phyloP scores from a whole-genome alignment of 2,329 filamentous ascomycete genomes.

The Periconia sp. region DNA sequence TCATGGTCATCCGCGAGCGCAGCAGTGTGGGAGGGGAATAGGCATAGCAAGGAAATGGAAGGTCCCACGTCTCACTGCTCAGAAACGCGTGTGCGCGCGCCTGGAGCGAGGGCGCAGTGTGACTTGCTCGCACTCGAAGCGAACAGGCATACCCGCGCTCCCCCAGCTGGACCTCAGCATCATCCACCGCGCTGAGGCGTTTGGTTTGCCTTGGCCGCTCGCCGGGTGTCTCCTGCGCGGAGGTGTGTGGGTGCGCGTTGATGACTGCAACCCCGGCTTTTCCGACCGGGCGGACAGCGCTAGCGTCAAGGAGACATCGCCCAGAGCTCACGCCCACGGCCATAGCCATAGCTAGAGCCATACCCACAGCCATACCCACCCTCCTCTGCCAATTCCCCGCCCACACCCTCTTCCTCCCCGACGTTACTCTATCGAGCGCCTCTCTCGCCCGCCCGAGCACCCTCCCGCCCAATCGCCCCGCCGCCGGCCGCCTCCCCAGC shows the following conservation, averaged over 20 bases:
- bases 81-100: conserved; percentile 25
- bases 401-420: conserved; percentile 1
- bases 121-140: conserved; percentile 32
- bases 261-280: neutral
- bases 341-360: conserved; percentile 5
- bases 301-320: conserved; percentile 5
- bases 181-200: neutral
- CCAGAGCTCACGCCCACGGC: conserved; percentile 2
- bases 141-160: conserved; percentile 1
- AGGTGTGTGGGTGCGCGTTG: neutral
- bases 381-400: conserved; percentile 3
- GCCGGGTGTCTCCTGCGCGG: too few species aligned
- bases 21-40: conserved; percentile 12
- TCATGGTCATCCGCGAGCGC: conserved; percentile 34
- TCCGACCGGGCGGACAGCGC: conserved; percentile 9
- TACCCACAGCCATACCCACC: conserved; percentile 8
- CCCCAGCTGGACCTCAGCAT: too few species aligned
- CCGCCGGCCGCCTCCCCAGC: conserved; percentile 17
- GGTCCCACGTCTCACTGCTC: conserved; percentile 25
- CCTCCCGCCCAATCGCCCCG: conserved; percentile 33
- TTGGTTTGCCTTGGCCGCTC: conserved; percentile 7
- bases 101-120: conserved; percentile 30
- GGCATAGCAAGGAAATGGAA: conserved; percentile 5
- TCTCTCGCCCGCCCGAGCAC: conserved; percentile 12
- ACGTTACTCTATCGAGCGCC: conserved; percentile 6